These are phyloP conservation scores for Panicum virgatum DNA, from an alignment of 202 grass and related monocot species.

Conservation along the genomic window DNA sequence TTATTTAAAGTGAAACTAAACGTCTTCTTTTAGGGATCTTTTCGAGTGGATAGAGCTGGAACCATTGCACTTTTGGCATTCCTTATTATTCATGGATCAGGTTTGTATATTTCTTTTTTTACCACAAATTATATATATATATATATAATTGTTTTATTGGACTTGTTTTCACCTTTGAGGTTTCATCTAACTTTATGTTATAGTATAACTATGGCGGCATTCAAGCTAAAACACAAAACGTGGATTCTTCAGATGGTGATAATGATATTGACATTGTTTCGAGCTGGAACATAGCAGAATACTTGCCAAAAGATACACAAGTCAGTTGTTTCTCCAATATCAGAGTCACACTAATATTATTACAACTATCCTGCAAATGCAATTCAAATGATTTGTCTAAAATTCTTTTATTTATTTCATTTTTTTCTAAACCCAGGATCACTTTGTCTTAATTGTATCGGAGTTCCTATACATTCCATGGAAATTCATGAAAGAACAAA, in stretches of 20 bases:
- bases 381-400: conserved; percentile 26
- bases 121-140: conserved; percentile 2
- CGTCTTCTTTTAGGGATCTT: conserved; percentile 67
- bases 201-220: conserved; percentile 97
- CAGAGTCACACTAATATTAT: conserved; percentile 14
- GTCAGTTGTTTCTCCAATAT: conserved; percentile 38
- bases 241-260: conserved; percentile 41
- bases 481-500: conserved; percentile 86
- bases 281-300: conserved; percentile 95
- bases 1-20: conserved; percentile 32
- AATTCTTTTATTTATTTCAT: background rate
- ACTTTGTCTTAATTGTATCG: conserved; percentile 89
- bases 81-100: conserved; percentile 96
- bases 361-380: conserved; percentile 25
- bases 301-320: conserved; percentile 80
- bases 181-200: conserved; percentile 43
- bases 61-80: conserved; percentile 93
- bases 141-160: background rate
- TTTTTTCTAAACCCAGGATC: conserved; percentile 56
- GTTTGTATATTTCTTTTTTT: conserved; percentile 50
- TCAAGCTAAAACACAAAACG: conserved; percentile 61
- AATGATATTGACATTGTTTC: conserved; percentile 81
- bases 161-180: conserved; percentile 23
- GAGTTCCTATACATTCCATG: conserved; percentile 92
- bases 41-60: conserved; percentile 99